Evolutionary conservation across 306 rosid species (phyloP).

Genomic region (Mimosa pudica): DNA sequence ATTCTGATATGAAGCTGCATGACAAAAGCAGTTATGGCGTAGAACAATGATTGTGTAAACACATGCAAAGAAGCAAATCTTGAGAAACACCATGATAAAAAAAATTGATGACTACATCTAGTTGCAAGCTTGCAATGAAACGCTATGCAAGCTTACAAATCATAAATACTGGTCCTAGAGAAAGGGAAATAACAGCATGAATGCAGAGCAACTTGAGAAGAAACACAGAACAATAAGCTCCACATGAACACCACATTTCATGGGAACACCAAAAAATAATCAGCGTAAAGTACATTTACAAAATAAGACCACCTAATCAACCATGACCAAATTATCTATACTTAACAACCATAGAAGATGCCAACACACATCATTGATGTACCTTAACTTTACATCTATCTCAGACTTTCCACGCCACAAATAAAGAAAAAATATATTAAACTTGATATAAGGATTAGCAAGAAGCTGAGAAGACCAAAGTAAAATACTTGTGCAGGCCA

Average conservation of each 20-base stretch:
- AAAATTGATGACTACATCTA: background rate
- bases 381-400: background rate
- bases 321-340: background rate
- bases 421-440: background rate
- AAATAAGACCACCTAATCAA: background rate
- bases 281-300: background rate
- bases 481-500: background rate
- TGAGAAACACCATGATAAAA: background rate
- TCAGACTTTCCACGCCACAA: background rate
- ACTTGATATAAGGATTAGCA: background rate
- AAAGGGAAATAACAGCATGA: background rate
- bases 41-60: constrained; percentile 21
- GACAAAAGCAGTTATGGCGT: constrained; percentile 39
- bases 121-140: background rate
- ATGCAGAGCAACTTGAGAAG: background rate
- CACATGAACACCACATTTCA: background rate
- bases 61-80: background rate
- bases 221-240: constrained; percentile 10
- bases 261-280: background rate
- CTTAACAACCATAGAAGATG: background rate
- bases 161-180: background rate
- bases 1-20: constrained; percentile 90
- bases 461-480: background rate
- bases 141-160: background rate
- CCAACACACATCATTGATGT: background rate